Conservation (phyloP, 1,284 basidiomycete genomes). For the Marasmius oreades region DNA sequence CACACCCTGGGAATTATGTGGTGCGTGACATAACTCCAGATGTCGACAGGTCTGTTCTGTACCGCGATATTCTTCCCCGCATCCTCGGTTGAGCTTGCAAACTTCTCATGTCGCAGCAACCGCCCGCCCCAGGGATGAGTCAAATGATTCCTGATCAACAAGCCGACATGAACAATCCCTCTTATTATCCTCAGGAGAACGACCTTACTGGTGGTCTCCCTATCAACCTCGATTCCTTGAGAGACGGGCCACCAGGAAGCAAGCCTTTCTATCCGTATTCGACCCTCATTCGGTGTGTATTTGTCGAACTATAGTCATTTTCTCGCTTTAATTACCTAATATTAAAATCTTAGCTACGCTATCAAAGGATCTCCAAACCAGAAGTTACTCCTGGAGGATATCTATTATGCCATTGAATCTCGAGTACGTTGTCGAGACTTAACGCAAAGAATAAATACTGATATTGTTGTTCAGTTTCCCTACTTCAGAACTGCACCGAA, state of each 20-base stretch:
- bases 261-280: conserved; percentile 87
- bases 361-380: conserved; percentile 85
- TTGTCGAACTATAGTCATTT: background rate
- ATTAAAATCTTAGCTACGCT: conserved; percentile 57
- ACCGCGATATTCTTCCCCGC: background rate
- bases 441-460: conserved; percentile 10
- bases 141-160: conserved; percentile 43
- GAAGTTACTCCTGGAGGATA: conserved; percentile 78
- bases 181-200: conserved; percentile 69
- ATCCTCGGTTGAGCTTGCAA: background rate
- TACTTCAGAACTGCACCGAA: conserved; percentile 79
- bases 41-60: background rate
- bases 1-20: conserved; percentile 32
- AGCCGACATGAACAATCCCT: conserved; percentile 49
- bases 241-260: conserved; percentile 78
- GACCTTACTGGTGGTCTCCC: conserved; percentile 78
- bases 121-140: conserved; percentile 37
- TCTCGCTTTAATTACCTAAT: background rate
- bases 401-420: conserved; percentile 84
- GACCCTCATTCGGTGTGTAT: conserved; percentile 74
- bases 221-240: conserved; percentile 77
- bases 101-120: conserved; percentile 33
- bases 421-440: conserved; percentile 46
- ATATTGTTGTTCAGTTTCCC: conserved; percentile 55
- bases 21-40: conserved; percentile 23